These are phyloP conservation scores for Spirogloea muscicola DNA, from an alignment of 139 green algal genomes.

Conservation along the genomic window DNA sequence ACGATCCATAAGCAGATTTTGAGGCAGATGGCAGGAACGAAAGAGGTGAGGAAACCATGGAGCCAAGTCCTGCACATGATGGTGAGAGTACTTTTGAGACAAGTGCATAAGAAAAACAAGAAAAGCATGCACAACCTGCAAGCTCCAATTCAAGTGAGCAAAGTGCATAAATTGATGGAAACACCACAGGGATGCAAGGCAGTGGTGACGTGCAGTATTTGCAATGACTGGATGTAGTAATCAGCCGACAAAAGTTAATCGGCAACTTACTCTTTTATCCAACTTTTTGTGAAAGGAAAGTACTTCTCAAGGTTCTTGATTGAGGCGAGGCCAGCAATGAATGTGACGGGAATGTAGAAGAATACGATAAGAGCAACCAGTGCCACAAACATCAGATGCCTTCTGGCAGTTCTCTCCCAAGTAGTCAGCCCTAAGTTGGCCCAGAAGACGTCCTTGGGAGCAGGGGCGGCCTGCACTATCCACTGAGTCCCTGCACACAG, in stretches of 20 bases:
- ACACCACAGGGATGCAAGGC: too few relatives aligned
- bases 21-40: constrained; percentile 18
- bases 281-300: too few relatives aligned
- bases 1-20: constrained; percentile 29
- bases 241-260: too few relatives aligned
- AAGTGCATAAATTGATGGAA: too few relatives aligned
- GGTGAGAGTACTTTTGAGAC: too few relatives aligned
- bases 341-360: constrained; percentile 36
- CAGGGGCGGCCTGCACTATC: constrained; percentile 14
- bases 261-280: too few relatives aligned
- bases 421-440: constrained; percentile 21
- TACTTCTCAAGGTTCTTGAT: constrained; percentile 20
- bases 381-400: background rate
- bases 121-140: too few relatives aligned
- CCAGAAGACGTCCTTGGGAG: constrained; percentile 33
- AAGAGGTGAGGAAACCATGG: background rate
- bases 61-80: constrained; percentile 6
- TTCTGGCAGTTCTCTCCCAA: constrained; percentile 22
- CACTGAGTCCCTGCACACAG: constrained; percentile 6
- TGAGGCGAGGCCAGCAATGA: constrained; percentile 15
- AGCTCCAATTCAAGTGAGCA: too few relatives aligned
- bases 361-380: constrained; percentile 28
- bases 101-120: too few relatives aligned
- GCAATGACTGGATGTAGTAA: too few relatives aligned
- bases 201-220: too few relatives aligned